phyloP scores from a whole-genome alignment of 2,329 filamentous ascomycete species.

The Trichoderma gracile region DNA sequence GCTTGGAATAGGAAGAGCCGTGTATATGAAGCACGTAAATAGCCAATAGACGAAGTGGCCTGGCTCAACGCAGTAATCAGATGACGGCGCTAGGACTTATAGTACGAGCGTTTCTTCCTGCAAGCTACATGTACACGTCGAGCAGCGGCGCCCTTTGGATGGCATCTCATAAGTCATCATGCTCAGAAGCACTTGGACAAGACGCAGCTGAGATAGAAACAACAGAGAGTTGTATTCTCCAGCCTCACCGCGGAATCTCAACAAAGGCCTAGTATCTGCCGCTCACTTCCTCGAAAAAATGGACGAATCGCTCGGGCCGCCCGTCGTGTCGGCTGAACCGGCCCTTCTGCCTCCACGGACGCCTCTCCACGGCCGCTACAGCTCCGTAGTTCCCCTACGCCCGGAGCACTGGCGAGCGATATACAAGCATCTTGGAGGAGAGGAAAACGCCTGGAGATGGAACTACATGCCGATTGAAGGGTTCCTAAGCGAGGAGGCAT shows the following conservation, averaged over 20 bases:
- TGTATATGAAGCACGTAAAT: not conserved
- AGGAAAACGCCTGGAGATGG: constrained; percentile 38
- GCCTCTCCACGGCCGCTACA: constrained; percentile 36
- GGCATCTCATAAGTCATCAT: constrained; percentile 17
- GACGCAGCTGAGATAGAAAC: not conserved
- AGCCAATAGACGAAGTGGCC: not conserved
- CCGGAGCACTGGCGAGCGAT: constrained; percentile 34
- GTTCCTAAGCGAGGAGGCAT: constrained; percentile 29
- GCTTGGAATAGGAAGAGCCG: no score
- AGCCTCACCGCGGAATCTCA: not conserved
- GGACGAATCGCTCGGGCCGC: constrained; percentile 19
- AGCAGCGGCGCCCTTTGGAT: constrained; percentile 11
- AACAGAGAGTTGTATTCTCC: not conserved
- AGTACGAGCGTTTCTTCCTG: not conserved
- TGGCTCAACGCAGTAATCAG: not conserved
- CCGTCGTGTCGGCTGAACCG: constrained; percentile 14
- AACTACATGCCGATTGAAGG: constrained; percentile 38
- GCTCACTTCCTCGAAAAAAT: not conserved
- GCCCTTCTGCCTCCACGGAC: constrained; percentile 24
- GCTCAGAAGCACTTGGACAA: not conserved
- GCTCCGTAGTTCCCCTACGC: constrained; percentile 36
- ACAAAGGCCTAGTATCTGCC: not conserved
- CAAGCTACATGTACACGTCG: not conserved
- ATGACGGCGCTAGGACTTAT: not conserved
- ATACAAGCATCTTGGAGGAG: constrained; percentile 39